Evolutionary conservation across 2,329 filamentous ascomycete species (phyloP).

Genomic region (Phaeosphaeriaceae sp.): DNA sequence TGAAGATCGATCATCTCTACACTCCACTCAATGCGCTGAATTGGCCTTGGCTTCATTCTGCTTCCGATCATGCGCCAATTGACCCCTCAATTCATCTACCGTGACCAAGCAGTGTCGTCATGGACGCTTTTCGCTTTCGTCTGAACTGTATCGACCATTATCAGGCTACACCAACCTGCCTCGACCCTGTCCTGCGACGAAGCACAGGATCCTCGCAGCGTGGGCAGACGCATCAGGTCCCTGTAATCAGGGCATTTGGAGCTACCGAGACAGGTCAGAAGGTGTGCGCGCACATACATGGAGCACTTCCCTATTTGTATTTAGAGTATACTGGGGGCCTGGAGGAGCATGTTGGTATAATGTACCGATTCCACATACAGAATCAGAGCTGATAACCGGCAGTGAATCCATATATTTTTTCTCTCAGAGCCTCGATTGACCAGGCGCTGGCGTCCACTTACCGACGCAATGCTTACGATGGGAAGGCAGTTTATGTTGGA

Average conservation of each 20-base stretch:
- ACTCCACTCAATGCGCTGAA: not conserved
- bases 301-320: slow-evolving; percentile 95
- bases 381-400: slow-evolving; percentile 17
- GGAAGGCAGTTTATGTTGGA: slow-evolving; percentile 77
- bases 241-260: slow-evolving; percentile 88
- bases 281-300: slow-evolving; percentile 94
- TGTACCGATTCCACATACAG: not conserved
- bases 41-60: slow-evolving; percentile 5
- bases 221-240: slow-evolving; percentile 73
- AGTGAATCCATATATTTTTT: slow-evolving; percentile 79
- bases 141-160: slow-evolving; percentile 97
- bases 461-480: slow-evolving; percentile 73
- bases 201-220: slow-evolving; percentile 63
- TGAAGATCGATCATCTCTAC: not conserved
- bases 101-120: slow-evolving; percentile 39
- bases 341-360: slow-evolving; percentile 69
- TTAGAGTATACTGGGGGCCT: slow-evolving; percentile 80
- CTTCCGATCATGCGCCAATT: slow-evolving; percentile 21
- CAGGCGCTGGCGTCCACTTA: slow-evolving; percentile 88
- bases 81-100: slow-evolving; percentile 1
- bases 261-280: slow-evolving; percentile 94
- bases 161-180: slow-evolving; percentile 76
- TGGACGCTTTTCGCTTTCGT: slow-evolving; percentile 85
- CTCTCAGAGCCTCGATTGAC: slow-evolving; percentile 85
- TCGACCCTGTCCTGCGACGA: slow-evolving; percentile 79